Evolutionary conservation across 2,329 filamentous ascomycete genomes (phyloP), one percentile per base, ranked within the genome.

Genomic region (Colletotrichum shisoi): DNA sequence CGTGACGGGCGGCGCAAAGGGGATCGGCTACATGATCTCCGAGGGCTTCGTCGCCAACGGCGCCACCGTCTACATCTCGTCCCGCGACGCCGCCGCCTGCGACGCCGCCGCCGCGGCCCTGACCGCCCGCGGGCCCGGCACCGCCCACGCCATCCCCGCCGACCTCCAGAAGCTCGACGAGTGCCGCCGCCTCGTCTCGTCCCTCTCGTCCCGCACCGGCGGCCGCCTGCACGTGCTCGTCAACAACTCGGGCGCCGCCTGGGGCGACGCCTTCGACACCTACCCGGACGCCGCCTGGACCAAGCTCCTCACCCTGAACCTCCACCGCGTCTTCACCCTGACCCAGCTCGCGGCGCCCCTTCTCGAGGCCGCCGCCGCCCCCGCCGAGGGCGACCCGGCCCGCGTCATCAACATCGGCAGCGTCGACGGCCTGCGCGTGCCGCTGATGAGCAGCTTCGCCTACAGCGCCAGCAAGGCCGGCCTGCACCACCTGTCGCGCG

Each of bases 21-120:
- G 87, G 70, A 86, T 90, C 70, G 88, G 88, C 17, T 85, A 84
- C 67, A 90, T 90, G 88, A 90, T 91, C 70, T 85, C 86, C 39
- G 81, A 87, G 63, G 88, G 87, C 64, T 90, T 88, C 76, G 82
- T 89, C n/a, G 75, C 80, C 63, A 89, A 89, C 76, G 87, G 87
- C 63, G 84, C 84, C 44, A 85, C 80, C 57, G 88, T 90, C 17
- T 90, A 90, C 81, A 86, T 91, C 68, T 86, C 87, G 6, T 89
- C 87, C 6, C 83, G 88, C 71, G 87, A 90, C 75, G 84, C 81
- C 24, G 78, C 81, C 57, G 84, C 86, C 44, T 90, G 87, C 77
- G 80, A 82, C 39, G 68, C 81, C 60, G 84, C 86, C 1, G 87
- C 83, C 58, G 75, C 80, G n/a, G 83, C 87, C 71, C 80, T 90